These are phyloP conservation scores for Scenedesmus sp. DNA, from an alignment of 163 green algal species.

Conservation along the genomic window DNA sequence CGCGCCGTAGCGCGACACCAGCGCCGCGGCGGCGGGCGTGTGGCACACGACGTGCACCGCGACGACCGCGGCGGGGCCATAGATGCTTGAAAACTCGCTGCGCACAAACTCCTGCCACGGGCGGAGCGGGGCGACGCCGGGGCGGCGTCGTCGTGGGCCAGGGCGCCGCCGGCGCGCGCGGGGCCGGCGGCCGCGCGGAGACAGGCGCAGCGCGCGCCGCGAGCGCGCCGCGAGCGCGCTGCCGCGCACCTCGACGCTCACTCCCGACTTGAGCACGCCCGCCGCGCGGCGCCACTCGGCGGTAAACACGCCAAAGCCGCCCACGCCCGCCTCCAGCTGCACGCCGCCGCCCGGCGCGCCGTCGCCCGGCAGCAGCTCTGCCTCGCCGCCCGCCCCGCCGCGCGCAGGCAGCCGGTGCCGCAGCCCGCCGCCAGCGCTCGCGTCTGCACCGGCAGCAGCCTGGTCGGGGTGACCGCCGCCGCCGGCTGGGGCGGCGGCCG, in stretches of 20 bases:
- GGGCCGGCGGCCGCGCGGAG: too few relatives aligned
- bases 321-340: not conserved
- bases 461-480: not conserved
- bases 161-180: too few relatives aligned
- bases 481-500: not conserved
- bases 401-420: not conserved
- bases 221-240: too few relatives aligned
- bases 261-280: not conserved
- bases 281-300: constrained; percentile 24
- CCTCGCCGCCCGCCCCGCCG: not conserved
- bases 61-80: constrained; percentile 4
- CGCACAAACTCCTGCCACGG: constrained; percentile 15
- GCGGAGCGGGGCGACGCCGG: not conserved
- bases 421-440: too few relatives aligned
- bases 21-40: not conserved
- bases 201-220: too few relatives aligned
- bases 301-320: constrained; percentile 1
- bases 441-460: too few relatives aligned
- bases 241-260: constrained; percentile 11
- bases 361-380: not conserved
- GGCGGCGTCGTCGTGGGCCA: too few relatives aligned
- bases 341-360: not conserved
- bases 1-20: constrained; percentile 18
- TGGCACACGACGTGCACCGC: constrained; percentile 15
- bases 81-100: constrained; percentile 12